Evolutionary conservation across 805 yeast genomes (phyloP).

Genomic region (Torulaspora gathmanii): DNA sequence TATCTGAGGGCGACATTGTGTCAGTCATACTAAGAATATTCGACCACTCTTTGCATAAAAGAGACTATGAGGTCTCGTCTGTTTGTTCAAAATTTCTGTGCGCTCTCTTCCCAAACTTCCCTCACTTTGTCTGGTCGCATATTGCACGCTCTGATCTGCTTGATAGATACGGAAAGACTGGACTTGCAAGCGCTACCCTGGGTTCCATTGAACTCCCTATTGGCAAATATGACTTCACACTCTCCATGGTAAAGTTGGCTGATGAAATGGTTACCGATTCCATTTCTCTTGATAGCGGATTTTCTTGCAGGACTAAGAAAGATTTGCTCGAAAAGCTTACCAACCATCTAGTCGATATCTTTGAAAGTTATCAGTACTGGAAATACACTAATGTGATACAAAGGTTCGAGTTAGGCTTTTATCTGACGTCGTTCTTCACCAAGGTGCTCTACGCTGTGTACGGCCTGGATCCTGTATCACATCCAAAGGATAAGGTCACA

Average conservation of each 20-base stretch:
- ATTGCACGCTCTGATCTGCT: conserved; percentile 62
- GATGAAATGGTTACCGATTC: conserved; percentile 50
- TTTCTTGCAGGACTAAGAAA: conserved; percentile 43
- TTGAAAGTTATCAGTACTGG: conserved; percentile 72
- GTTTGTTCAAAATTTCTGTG: conserved; percentile 48
- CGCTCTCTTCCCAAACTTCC: conserved; percentile 44
- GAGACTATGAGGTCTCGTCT: conserved; percentile 45
- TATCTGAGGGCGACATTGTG: conserved; percentile 53
- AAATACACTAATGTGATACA: conserved; percentile 53
- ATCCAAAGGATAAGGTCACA: conserved; percentile 42
- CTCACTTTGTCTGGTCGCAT: conserved; percentile 76
- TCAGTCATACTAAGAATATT: conserved; percentile 62
- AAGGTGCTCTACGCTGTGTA: conserved; percentile 50
- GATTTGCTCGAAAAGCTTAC: conserved; percentile 52
- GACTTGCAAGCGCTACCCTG: conserved; percentile 54
- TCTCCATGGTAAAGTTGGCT: conserved; percentile 53
- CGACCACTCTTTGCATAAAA: conserved; percentile 59
- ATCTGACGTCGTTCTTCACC: conserved; percentile 50
- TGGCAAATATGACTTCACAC: conserved; percentile 62
- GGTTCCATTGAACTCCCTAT: conserved; percentile 69
- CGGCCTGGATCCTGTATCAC: conserved; percentile 44
- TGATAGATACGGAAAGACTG: conserved; percentile 59
- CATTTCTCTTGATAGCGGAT: conserved; percentile 37
- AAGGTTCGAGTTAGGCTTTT: conserved; percentile 55
- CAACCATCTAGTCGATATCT: conserved; percentile 57